Evolutionary conservation across 108 stramenopile genomes (phyloP), one percentile per base, ranked within the genome.

Genomic region (Poteriospumella lacustris): DNA sequence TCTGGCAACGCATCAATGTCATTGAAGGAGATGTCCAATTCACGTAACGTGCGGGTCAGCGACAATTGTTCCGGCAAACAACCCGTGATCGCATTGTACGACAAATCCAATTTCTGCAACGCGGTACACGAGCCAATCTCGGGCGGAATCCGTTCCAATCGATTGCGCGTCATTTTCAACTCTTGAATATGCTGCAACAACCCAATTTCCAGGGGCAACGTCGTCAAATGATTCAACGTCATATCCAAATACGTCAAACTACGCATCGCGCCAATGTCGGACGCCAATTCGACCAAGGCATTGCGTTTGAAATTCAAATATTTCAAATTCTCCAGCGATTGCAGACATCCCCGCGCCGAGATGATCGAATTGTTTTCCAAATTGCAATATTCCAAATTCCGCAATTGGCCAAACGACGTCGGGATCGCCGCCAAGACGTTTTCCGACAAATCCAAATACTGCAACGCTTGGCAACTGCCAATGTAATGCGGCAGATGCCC

Each of bases 291-390:
- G 24, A 40, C 58, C 64, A 85, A 68, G 39, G n/a, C 39, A 78
- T 85, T 84, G 38, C 47, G 40, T 12, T 60, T 43, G 43, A 84
- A 28, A 29, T 84, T 76, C 24, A 85, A 68, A 31, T 82, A 34
- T 1, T 42, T 60, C 0, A 85, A 3, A 29, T 40, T 33, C 9
- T 75, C 40, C n/a, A 85, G 62, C 33, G 70, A 42, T 24, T 76
- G 59, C 1, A 85, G 38, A 24, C 78, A 67, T 42, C 80, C 77
- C 0, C 68, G 78, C 0, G 77, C 41, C 0, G 68, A 41, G 34
- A 58, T 40, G 64, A 80, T 77, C 59, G 19, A n/a, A 34, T 85
- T 85, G 39, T 43, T 52, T 39, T 39, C 41, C 58, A 85, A 39
- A 52, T 85, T 47, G 29, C 79, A 59, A 39, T 44, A 24, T 41